A percentile compares a stretch with the other conserved stretches of the same genome.
Evolutionary conservation across 441 rosid species (phyloP).

Genomic region (Adansonia madagascariensis): DNA sequence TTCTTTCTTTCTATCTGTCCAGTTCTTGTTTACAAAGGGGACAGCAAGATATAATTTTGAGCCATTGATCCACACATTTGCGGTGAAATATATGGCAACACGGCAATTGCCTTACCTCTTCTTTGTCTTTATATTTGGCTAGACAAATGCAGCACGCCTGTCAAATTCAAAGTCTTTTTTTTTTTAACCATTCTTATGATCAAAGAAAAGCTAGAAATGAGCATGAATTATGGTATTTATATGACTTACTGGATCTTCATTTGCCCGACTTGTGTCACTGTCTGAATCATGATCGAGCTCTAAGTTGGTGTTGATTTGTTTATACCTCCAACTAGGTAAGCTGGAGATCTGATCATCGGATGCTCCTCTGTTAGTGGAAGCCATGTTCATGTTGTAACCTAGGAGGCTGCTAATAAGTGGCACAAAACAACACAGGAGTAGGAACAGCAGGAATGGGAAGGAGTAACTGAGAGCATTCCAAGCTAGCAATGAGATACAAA

Average conservation of each 20-base stretch:
- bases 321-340: slow-evolving; percentile 77
- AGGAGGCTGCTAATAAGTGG: slow-evolving; percentile 76
- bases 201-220: neutral
- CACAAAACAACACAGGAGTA: slow-evolving; percentile 84
- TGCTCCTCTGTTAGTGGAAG: slow-evolving; percentile 74
- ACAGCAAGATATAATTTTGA: slow-evolving; percentile 85
- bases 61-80: slow-evolving; percentile 97
- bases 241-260: slow-evolving; percentile 67
- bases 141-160: slow-evolving; percentile 96
- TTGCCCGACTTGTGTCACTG: slow-evolving; percentile 32
- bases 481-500: slow-evolving; percentile 81
- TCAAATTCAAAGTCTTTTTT: slow-evolving; percentile 10
- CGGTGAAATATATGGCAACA: slow-evolving; percentile 88
- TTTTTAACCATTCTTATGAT: neutral
- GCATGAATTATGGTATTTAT: neutral
- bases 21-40: slow-evolving; percentile 92
- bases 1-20: slow-evolving; percentile 47
- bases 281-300: slow-evolving; percentile 37
- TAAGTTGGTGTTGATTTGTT: slow-evolving; percentile 42
- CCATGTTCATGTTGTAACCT: slow-evolving; percentile 91
- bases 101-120: slow-evolving; percentile 83
- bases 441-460: slow-evolving; percentile 82
- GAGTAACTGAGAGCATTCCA: slow-evolving; percentile 92
- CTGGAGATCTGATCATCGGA: slow-evolving; percentile 84
- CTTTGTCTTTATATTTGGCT: slow-evolving; percentile 78